Percentiles rank a stretch among this genome's conserved stretches.
These are phyloP conservation scores for Monosporozyma aerobia DNA, from an alignment of 805 yeast species.

Conservation along the genomic window DNA sequence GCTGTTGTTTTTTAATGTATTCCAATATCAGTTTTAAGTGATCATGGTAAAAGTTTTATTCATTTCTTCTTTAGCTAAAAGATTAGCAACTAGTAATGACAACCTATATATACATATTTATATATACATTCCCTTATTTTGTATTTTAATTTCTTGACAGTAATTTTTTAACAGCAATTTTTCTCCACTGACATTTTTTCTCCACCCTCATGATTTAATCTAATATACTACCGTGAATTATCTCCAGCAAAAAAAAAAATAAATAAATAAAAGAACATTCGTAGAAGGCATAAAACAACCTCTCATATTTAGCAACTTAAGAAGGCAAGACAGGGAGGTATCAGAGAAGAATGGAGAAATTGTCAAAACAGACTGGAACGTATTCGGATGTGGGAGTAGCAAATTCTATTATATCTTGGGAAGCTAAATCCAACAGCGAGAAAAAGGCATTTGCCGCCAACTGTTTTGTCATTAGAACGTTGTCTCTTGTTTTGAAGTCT, in stretches of 20 bases:
- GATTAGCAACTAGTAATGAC: neutral
- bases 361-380: neutral
- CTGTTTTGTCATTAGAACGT: constrained; percentile 9
- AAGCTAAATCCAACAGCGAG: constrained; percentile 22
- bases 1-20: neutral
- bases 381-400: neutral
- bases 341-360: neutral
- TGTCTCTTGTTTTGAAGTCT: neutral
- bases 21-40: neutral
- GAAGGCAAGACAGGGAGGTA: neutral
- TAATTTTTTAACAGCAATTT: neutral
- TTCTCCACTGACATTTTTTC: neutral
- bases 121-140: neutral
- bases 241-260: neutral
- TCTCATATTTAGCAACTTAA: neutral
- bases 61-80: neutral
- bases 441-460: constrained; percentile 28
- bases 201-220: neutral
- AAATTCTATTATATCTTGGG: constrained; percentile 14
- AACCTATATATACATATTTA: neutral
- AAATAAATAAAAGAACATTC: neutral
- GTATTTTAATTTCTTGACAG: neutral
- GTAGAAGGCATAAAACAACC: neutral
- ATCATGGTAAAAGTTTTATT: neutral
- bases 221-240: neutral